These are phyloP conservation scores for Cudoniella acicularis DNA, from an alignment of 495 filamentous ascomycete species.

Conservation along the genomic window DNA sequence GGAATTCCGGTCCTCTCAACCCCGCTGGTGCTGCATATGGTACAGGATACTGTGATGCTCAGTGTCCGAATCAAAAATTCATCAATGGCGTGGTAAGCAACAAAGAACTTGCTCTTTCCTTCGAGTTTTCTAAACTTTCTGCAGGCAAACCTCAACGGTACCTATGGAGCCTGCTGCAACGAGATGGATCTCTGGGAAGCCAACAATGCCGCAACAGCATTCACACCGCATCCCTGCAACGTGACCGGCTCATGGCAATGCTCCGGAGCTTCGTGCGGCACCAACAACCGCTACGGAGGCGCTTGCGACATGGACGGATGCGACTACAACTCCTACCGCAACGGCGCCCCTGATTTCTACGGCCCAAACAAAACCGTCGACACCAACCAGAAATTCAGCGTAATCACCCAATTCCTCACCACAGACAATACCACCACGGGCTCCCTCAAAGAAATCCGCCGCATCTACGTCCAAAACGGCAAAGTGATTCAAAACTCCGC, in stretches of 20 bases:
- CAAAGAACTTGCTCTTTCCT: too few relatives aligned
- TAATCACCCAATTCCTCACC: conserved; percentile 69
- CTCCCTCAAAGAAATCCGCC: conserved; percentile 53
- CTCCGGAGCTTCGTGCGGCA: conserved; percentile 29
- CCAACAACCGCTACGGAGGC: conserved; percentile 40
- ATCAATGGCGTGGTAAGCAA: conserved; percentile 55
- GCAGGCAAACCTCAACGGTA: conserved; percentile 41
- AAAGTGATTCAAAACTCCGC: conserved; percentile 38
- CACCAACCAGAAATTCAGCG: conserved; percentile 56
- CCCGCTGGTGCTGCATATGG: conserved; percentile 66
- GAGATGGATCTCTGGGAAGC: conserved; percentile 73
- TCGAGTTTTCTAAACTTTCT: too few relatives aligned
- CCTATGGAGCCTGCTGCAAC: conserved; percentile 59
- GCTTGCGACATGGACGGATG: conserved; percentile 73
- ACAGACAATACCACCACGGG: conserved; percentile 50
- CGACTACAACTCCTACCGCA: conserved; percentile 65
- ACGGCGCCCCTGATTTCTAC: conserved; percentile 56
- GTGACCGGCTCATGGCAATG: conserved; percentile 6
- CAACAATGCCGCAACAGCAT: conserved; percentile 54
- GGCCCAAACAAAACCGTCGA: conserved; percentile 54
- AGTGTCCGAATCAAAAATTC: conserved; percentile 63
- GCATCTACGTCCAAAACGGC: conserved; percentile 62
- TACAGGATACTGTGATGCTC: conserved; percentile 75
- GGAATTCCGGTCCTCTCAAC: conserved; percentile 54
- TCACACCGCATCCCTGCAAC: conserved; percentile 44